Base-by-base conservation (phyloP, 495 filamentous ascomycete genomes). In the Neurospora sp. region DNA sequence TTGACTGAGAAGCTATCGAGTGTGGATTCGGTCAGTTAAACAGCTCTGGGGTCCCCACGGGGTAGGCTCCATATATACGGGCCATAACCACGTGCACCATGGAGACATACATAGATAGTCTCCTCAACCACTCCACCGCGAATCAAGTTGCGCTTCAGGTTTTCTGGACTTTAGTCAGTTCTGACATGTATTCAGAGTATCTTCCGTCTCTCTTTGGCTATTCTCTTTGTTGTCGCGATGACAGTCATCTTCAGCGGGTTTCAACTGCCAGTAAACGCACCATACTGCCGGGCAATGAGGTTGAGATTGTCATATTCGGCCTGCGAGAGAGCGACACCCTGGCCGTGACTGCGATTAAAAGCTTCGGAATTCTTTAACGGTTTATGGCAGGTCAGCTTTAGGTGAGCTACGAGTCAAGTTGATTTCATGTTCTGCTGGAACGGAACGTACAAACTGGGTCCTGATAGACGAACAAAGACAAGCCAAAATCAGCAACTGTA, bases 41-140 rank as follows among this genome's bases (percentile, higher is more conserved):
- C 39, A 76, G 71, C 28, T 78, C 62, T 59, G 71, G 45, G 37
- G 28, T 42, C 28, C 37, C 70, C 42, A 31, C 11, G 11, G 66
- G 36, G 4, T 39, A 70, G 54, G 54, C 54, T 19, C 39, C 19
- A 71, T 13, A 70, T 69, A 28, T 70, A 73, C n/a, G 37, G 69
- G 34, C 69, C 43, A 37, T 34, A 36, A 66, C 28, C 54, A 15
- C 28, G 7, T 36, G 28, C 54, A 66, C 54, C 24, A 66, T 34
- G 54, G 71, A 48, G 54, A 71, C 85, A 79, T 80, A 90, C 89
- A 79, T 88, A 84, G 48, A 94, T 81, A 24, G 87, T 89, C 69
- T 90, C 88, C 42, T 85, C 81, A 3, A 86, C 85, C 70, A 93
- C 84, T 4, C 91, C 91, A 39, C 89, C 90, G 71, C 84, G 85